Conservation (phyloP, 176 grass and related monocot genomes). For the Neostapfia colusana region DNA sequence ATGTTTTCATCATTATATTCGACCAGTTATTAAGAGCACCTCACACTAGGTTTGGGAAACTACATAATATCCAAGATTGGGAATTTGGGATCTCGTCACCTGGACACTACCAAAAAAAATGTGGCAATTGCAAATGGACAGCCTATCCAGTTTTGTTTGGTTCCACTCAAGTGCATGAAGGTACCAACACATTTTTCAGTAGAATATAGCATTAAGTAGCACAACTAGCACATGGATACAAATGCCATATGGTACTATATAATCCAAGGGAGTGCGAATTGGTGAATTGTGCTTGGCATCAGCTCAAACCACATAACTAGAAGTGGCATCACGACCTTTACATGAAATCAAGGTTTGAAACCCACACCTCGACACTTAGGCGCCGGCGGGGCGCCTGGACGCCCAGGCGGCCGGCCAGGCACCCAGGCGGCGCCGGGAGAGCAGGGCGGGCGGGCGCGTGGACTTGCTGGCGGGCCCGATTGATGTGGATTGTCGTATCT, state of each 20-base stretch:
- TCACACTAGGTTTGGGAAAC: neutral
- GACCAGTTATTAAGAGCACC: neutral
- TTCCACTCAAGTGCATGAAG: neutral
- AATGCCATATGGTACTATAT: neutral
- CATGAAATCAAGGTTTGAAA: too few relatives aligned
- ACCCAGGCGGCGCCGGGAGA: too few relatives aligned
- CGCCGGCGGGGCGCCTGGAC: too few relatives aligned
- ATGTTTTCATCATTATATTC: neutral
- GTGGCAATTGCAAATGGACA: neutral
- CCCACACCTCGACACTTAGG: too few relatives aligned
- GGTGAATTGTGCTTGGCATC: neutral
- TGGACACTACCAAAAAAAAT: neutral
- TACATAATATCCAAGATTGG: neutral
- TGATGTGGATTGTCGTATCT: too few relatives aligned
- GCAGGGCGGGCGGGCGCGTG: too few relatives aligned
- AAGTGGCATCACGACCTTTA: neutral
- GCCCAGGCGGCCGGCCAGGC: too few relatives aligned
- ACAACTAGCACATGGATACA: neutral
- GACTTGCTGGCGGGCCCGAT: too few relatives aligned
- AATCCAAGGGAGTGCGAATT: neutral
- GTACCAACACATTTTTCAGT: neutral
- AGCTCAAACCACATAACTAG: neutral
- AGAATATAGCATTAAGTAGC: neutral
- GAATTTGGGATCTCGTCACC: neutral
- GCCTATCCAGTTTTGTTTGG: neutral